These are phyloP conservation scores for Euptelea pleiosperma DNA, from an alignment of 164 flowering plant species.

Conservation along the genomic window DNA sequence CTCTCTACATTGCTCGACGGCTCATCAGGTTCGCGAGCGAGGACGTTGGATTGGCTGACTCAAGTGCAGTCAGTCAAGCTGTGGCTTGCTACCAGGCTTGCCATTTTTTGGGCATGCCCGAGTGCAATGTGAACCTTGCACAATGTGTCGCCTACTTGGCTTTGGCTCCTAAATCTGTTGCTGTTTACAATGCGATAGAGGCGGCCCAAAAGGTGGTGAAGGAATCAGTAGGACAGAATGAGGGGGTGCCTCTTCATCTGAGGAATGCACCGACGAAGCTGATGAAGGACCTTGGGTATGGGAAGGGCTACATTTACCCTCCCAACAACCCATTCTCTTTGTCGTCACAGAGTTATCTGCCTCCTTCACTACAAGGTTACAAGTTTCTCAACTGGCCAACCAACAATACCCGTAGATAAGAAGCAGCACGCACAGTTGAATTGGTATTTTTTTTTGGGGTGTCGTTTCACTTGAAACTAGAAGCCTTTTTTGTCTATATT, in stretches of 20 bases:
- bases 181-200: constrained; percentile 56
- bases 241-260: constrained; percentile 80
- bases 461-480: background rate
- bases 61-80: constrained; percentile 64
- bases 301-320: constrained; percentile 69
- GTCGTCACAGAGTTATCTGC: constrained; percentile 50
- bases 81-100: constrained; percentile 87
- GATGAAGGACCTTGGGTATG: constrained; percentile 86
- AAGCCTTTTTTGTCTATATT: background rate
- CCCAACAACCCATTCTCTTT: constrained; percentile 50
- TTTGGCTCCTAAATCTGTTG: constrained; percentile 73
- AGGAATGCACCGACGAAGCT: constrained; percentile 91
- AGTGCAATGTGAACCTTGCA: constrained; percentile 73
- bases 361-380: constrained; percentile 58
- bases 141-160: constrained; percentile 89
- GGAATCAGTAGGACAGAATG: constrained; percentile 84
- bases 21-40: constrained; percentile 76
- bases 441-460: constrained; percentile 2
- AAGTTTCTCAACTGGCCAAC: constrained; percentile 72
- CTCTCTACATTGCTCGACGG: constrained; percentile 75
- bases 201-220: constrained; percentile 63
- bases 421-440: background rate
- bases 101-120: constrained; percentile 91
- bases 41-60: constrained; percentile 88
- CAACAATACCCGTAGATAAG: constrained; percentile 6